phyloP scores from a whole-genome alignment of 2,329 filamentous ascomycete genomes.

The Sordariomycetes sp. region DNA sequence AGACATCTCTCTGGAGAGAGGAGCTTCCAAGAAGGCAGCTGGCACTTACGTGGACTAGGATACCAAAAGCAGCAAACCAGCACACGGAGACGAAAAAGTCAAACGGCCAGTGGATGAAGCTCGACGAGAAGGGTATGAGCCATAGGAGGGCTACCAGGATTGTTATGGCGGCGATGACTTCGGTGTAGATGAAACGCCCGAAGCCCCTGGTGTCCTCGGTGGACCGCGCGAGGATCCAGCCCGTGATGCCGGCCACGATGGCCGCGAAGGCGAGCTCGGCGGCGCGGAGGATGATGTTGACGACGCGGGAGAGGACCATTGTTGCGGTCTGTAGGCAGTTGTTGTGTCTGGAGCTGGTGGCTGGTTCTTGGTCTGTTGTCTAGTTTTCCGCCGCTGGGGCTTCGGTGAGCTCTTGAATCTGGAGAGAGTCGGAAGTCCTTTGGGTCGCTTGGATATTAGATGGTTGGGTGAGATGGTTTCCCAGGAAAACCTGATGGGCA shows the following conservation, averaged over 20 bases:
- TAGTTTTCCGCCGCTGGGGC: no score
- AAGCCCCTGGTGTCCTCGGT: slow-evolving; percentile 16
- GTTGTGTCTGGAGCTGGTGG: no score
- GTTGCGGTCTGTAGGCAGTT: no score
- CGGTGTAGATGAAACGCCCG: slow-evolving; percentile 64
- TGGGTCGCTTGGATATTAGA: no score
- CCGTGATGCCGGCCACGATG: slow-evolving; percentile 61
- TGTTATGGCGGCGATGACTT: slow-evolving; percentile 58
- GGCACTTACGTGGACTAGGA: slow-evolving; percentile 48
- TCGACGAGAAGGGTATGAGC: slow-evolving; percentile 58
- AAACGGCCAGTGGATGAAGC: slow-evolving; percentile 60
- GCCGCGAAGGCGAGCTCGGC: slow-evolving; percentile 57
- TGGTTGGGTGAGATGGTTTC: no score
- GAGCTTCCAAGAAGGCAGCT: not conserved
- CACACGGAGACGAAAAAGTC: slow-evolving; percentile 58
- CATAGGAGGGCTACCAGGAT: slow-evolving; percentile 61
- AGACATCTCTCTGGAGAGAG: not conserved
- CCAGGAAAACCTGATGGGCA: no score
- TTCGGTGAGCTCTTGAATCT: no score
- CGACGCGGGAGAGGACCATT: slow-evolving; percentile 21
- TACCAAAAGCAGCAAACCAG: slow-evolving; percentile 61
- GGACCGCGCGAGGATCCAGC: slow-evolving; percentile 48
- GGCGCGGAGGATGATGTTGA: slow-evolving; percentile 25
- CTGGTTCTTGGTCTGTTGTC: no score
- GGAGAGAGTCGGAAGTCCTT: no score